These are phyloP conservation scores for Suhomyces maxii DNA, from an alignment of 1,139 yeast genomes.

Conservation along the genomic window DNA sequence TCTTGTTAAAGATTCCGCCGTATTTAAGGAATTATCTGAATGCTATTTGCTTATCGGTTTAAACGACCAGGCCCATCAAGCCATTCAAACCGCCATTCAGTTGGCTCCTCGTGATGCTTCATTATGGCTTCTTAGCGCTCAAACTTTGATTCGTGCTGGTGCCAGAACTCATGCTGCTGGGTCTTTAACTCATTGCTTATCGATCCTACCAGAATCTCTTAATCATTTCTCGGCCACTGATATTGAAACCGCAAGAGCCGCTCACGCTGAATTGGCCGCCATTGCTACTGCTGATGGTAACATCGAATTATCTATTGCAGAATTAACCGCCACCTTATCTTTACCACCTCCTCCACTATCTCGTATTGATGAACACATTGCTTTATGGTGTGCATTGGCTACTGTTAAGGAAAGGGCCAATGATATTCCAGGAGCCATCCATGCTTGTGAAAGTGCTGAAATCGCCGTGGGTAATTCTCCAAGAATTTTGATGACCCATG, in stretches of 20 bases:
- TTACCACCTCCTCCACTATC: conserved; percentile 50
- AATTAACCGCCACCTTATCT: conserved; percentile 48
- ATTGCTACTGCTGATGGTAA: conserved; percentile 53
- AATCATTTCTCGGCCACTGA: conserved; percentile 28
- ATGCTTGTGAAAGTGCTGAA: conserved; percentile 50
- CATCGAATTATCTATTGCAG: conserved; percentile 47
- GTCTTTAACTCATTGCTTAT: conserved; percentile 45
- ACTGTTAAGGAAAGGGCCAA: conserved; percentile 52
- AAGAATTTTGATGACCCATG: conserved; percentile 47
- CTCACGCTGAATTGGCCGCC: conserved; percentile 56
- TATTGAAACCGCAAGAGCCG: conserved; percentile 49
- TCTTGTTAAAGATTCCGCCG: conserved; percentile 31
- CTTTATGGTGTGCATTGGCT: conserved; percentile 54
- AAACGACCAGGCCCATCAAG: conserved; percentile 52
- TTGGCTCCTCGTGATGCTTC: conserved; percentile 43
- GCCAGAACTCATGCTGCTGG: conserved; percentile 47
- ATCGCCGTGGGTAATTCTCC: conserved; percentile 44
- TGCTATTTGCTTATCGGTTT: conserved; percentile 49
- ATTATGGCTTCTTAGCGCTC: conserved; percentile 50
- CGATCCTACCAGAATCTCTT: conserved; percentile 35
- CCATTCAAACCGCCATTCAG: conserved; percentile 48
- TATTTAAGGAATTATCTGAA: conserved; percentile 52
- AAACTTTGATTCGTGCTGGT: conserved; percentile 43
- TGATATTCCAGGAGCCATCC: conserved; percentile 48
- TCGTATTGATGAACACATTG: conserved; percentile 45